Conservation (phyloP, 495 filamentous ascomycete species). For the Daldinia childiae region DNA sequence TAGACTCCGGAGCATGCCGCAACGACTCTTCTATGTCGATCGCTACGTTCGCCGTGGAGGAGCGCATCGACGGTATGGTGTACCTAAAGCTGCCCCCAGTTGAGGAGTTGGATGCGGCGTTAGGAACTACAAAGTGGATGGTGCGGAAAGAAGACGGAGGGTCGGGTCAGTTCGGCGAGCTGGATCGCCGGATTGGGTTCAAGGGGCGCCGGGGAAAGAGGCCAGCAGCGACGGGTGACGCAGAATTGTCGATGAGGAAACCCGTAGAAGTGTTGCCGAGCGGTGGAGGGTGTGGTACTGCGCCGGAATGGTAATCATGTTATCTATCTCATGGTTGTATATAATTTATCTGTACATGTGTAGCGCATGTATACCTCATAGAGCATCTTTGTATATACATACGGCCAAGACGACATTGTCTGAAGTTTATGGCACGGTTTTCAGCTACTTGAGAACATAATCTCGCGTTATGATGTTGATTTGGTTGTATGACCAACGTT, state of each 20-base stretch:
- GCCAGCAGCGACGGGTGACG: slow-evolving; percentile 8
- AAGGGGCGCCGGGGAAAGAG: slow-evolving; percentile 52
- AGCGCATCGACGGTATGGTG: slow-evolving; percentile 80
- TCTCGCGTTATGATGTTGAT: not conserved
- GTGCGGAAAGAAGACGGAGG: slow-evolving; percentile 75
- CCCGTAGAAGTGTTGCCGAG: slow-evolving; percentile 57
- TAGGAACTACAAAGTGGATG: slow-evolving; percentile 87
- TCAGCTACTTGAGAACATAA: not conserved
- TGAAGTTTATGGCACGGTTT: not conserved
- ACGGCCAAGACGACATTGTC: not conserved
- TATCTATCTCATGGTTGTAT: not conserved
- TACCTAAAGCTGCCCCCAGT: slow-evolving; percentile 87
- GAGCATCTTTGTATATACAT: not conserved
- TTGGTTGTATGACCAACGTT: slow-evolving; percentile 2
- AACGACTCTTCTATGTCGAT: slow-evolving; percentile 83
- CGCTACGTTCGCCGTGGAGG: slow-evolving; percentile 86
- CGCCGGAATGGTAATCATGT: slow-evolving; percentile 73
- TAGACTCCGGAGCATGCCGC: slow-evolving; percentile 76
- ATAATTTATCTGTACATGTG: not conserved
- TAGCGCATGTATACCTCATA: not conserved
- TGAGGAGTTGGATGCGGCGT: slow-evolving; percentile 81
- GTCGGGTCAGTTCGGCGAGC: slow-evolving; percentile 64
- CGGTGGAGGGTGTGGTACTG: slow-evolving; percentile 59
- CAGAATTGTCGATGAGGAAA: slow-evolving; percentile 41
- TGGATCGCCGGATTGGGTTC: slow-evolving; percentile 70